A percentile compares a stretch with the other conserved stretches of the same genome.
These are phyloP conservation scores for Pseudoneurospora amorphoporcata DNA, from an alignment of 495 filamentous ascomycete species.

Conservation along the genomic window DNA sequence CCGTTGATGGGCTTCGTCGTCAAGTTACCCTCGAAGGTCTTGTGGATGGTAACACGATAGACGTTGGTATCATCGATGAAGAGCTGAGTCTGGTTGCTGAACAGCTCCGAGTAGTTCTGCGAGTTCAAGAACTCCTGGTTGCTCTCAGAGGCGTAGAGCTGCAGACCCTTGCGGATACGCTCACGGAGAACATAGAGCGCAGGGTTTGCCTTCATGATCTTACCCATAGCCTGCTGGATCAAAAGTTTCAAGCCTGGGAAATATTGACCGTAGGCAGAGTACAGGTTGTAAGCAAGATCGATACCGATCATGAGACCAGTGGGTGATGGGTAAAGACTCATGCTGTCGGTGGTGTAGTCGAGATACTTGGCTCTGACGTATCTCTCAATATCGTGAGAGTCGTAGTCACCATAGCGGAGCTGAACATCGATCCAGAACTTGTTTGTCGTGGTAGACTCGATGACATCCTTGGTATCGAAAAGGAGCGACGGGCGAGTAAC, in stretches of 20 bases:
- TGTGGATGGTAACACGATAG: conserved; percentile 98
- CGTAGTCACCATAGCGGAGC: conserved; percentile 96
- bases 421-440: conserved; percentile 99
- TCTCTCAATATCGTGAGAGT: conserved; percentile 96
- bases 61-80: conserved; percentile 99
- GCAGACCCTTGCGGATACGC: conserved; percentile 96
- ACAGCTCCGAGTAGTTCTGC: conserved; percentile 98
- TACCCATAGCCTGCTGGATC: conserved; percentile 96
- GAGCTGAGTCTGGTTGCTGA: conserved; percentile 97
- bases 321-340: conserved; percentile 97
- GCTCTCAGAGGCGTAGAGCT: conserved; percentile 96
- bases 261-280: conserved; percentile 96
- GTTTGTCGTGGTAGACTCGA: conserved; percentile 91
- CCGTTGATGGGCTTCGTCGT: conserved; percentile 99
- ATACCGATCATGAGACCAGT: conserved; percentile 98
- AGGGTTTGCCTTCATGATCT: conserved; percentile 99
- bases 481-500: conserved; percentile 86
- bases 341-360: conserved; percentile 97
- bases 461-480: conserved; percentile 93
- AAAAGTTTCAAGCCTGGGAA: conserved; percentile 97
- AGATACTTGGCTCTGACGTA: conserved; percentile 98
- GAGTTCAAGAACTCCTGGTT: conserved; percentile 99
- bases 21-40: conserved; percentile 98
- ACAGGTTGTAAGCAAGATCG: conserved; percentile 95
- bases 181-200: conserved; percentile 94